Conservation (phyloP, 345 rosid species). For the Hypericum androsaemum region DNA sequence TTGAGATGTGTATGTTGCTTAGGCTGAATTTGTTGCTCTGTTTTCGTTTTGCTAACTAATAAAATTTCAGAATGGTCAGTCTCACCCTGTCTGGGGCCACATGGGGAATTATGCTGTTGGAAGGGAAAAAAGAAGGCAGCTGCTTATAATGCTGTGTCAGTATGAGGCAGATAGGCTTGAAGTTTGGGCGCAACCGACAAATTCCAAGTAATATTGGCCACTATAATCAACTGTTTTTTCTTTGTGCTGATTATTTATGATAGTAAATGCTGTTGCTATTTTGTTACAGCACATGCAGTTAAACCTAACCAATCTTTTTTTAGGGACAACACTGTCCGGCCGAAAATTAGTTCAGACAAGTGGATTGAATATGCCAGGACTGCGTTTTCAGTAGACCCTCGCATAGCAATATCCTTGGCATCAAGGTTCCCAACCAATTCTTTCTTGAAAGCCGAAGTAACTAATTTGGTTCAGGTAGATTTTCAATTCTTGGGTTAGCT, state of each 20-base stretch:
- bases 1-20: neutral
- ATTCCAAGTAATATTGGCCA: conserved; percentile 51
- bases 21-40: neutral
- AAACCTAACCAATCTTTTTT: conserved; percentile 17
- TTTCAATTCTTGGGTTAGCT: conserved; percentile 4
- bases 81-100: conserved; percentile 96
- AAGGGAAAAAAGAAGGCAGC: conserved; percentile 82
- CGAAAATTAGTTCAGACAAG: conserved; percentile 67
- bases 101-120: conserved; percentile 70
- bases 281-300: conserved; percentile 10
- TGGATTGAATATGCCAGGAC: conserved; percentile 82
- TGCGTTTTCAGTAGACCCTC: conserved; percentile 87
- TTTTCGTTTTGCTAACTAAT: conserved; percentile 2
- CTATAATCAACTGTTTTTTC: neutral
- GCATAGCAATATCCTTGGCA: conserved; percentile 67
- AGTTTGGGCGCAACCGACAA: conserved; percentile 95
- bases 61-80: conserved; percentile 52
- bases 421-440: conserved; percentile 76
- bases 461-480: conserved; percentile 82
- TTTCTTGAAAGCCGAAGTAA: conserved; percentile 66
- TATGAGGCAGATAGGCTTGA: conserved; percentile 99
- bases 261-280: neutral
- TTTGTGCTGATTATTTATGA: neutral
- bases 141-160: conserved; percentile 92
- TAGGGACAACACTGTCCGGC: conserved; percentile 60